Percentiles rank a stretch among this genome's conserved stretches.
phyloP scores from a whole-genome alignment of 192 early-diverging fungal genomes.

The Geosiphon pyriformis region DNA sequence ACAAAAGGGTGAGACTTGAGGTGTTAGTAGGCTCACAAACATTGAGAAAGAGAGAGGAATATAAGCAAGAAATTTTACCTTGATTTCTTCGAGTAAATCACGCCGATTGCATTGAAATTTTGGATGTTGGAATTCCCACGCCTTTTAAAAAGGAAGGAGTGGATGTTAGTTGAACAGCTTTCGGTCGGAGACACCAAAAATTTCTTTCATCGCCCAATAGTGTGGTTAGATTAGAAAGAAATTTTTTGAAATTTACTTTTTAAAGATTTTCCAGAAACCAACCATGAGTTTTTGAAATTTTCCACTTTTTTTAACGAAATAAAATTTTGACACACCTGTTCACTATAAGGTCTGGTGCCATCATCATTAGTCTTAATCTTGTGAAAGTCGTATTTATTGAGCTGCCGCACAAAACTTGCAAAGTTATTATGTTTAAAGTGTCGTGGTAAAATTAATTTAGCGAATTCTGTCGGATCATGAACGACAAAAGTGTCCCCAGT shows the following conservation, averaged over 20 bases:
- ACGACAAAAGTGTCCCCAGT: conserved; percentile 66
- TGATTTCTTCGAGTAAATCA: conserved; percentile 51
- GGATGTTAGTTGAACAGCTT: not conserved
- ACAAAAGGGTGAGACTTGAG: too few relatives aligned
- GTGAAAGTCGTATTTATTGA: conserved; percentile 64
- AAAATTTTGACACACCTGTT: conserved; percentile 27
- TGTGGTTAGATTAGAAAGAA: not conserved
- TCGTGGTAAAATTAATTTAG: conserved; percentile 42
- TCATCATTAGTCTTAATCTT: conserved; percentile 51
- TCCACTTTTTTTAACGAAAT: not conserved
- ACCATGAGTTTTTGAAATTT: too few relatives aligned
- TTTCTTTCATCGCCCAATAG: not conserved
- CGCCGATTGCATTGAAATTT: conserved; percentile 51
- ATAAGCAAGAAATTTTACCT: conserved; percentile 22
- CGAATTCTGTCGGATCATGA: conserved; percentile 59
- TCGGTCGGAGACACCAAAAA: conserved; percentile 12
- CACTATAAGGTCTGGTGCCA: conserved; percentile 29
- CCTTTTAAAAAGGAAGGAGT: conserved; percentile 25
- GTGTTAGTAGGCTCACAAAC: too few relatives aligned
- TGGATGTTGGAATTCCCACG: conserved; percentile 66
- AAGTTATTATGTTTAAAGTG: conserved; percentile 59
- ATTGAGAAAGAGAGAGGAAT: not conserved
- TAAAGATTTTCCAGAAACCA: too few relatives aligned
- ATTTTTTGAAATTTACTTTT: not conserved
- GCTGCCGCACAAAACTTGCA: conserved; percentile 50